Evolutionary conservation across 106 monocot species (phyloP).

Genomic region (Xerophyta viscosa): DNA sequence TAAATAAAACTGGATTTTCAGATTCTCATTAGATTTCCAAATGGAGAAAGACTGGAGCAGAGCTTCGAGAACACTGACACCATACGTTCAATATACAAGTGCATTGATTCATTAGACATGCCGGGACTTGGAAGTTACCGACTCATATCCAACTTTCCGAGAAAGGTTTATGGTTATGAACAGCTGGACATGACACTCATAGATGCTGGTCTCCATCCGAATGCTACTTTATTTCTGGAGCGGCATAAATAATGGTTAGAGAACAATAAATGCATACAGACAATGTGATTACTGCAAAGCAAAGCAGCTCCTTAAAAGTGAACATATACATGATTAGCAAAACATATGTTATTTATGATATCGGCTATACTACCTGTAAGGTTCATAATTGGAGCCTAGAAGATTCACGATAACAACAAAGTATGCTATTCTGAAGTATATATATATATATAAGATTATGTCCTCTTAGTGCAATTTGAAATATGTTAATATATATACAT

Average conservation of each 20-base stretch:
- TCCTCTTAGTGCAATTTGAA: too few relatives aligned
- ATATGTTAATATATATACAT: too few relatives aligned
- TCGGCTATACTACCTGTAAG: too few relatives aligned
- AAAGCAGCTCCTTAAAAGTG: neutral
- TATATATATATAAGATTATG: too few relatives aligned
- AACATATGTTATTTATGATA: too few relatives aligned
- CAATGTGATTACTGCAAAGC: neutral
- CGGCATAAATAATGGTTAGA: conserved; percentile 5
- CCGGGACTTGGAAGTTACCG: conserved; percentile 32
- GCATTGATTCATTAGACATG: conserved; percentile 32
- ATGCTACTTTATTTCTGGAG: conserved; percentile 41
- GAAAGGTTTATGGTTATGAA: conserved; percentile 35
- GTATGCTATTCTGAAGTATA: too few relatives aligned
- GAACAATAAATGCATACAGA: neutral
- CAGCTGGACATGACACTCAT: conserved; percentile 38
- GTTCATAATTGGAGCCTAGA: too few relatives aligned
- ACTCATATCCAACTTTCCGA: conserved; percentile 35
- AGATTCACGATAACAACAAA: too few relatives aligned
- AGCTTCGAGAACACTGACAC: conserved; percentile 31
- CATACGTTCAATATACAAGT: conserved; percentile 39
- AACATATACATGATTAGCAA: too few relatives aligned
- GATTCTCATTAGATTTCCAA: conserved; percentile 44
- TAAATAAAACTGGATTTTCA: conserved; percentile 10
- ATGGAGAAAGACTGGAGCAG: conserved; percentile 30
- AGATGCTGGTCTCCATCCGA: conserved; percentile 48